Conservation (phyloP, 2,329 filamentous ascomycete genomes). For the Fusarium nurragi region DNA sequence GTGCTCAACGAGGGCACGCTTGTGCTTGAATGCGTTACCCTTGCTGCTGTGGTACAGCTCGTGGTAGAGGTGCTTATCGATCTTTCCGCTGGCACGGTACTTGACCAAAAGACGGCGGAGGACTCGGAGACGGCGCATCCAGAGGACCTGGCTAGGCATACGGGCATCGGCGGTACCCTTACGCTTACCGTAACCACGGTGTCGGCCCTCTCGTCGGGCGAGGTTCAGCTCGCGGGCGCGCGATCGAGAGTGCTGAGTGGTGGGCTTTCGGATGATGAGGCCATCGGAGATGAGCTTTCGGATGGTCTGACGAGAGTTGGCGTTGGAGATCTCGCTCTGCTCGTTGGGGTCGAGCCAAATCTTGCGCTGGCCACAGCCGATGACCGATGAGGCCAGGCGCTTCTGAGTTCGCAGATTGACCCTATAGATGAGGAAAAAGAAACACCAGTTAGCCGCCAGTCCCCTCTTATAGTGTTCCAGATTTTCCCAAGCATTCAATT, state of each 20-base stretch:
- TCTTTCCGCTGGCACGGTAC: constrained; percentile 99
- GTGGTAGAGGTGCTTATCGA: constrained; percentile 99
- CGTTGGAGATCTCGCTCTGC: constrained; percentile 99
- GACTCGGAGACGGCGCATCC: constrained; percentile 99
- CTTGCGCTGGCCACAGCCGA: constrained; percentile 99
- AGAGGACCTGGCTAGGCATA: constrained; percentile 98
- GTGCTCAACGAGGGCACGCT: constrained; percentile 99
- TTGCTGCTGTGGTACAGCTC: constrained; percentile 99
- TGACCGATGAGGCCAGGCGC: constrained; percentile 98
- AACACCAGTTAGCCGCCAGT: constrained; percentile 44
- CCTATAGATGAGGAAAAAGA: constrained; percentile 63
- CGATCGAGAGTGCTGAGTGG: constrained; percentile 99
- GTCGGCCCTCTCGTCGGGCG: constrained; percentile 92
- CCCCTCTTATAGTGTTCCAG: constrained; percentile 19
- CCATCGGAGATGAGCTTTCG: constrained; percentile 99
- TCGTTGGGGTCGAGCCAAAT: constrained; percentile 99
- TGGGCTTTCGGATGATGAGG: constrained; percentile 99
- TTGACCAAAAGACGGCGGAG: constrained; percentile 99
- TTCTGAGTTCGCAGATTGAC: constrained; percentile 99
- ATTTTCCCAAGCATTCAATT: constrained; percentile 10
- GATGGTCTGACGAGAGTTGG: constrained; percentile 99
- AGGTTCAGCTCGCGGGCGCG: constrained; percentile 95
- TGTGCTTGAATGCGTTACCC: constrained; percentile 99
- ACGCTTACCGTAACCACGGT: constrained; percentile 99
- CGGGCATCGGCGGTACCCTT: constrained; percentile 99